Evolutionary conservation across 1,284 basidiomycete genomes (phyloP).

Genomic region (Rhodotorula sp.): DNA sequence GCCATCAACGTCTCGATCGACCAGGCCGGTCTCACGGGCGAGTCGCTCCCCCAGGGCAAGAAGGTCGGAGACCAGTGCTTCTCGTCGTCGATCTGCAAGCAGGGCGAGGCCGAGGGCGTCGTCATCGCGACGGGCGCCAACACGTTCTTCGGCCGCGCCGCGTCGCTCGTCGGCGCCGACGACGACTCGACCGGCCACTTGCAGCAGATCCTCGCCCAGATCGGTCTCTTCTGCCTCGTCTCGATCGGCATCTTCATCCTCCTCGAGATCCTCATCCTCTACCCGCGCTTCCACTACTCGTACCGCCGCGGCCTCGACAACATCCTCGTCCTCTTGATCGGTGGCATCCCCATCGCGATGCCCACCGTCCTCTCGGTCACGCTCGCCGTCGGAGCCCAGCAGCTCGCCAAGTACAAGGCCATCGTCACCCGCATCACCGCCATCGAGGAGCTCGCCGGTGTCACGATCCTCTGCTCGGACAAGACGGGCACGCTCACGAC

Average conservation of each 20-base stretch:
- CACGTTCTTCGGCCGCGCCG: conserved; percentile 58
- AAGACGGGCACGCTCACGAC: conserved; percentile 97
- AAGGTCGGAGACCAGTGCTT: conserved; percentile 92
- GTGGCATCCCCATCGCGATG: conserved; percentile 99
- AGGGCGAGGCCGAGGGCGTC: conserved; percentile 94
- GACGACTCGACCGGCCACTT: conserved; percentile 95
- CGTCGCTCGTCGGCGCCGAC: conserved; percentile 90
- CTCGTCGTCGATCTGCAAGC: conserved; percentile 94
- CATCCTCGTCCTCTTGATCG: conserved; percentile 94
- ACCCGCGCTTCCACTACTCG: conserved; percentile 60
- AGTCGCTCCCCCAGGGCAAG: conserved; percentile 88
- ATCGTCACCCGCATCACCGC: conserved; percentile 98
- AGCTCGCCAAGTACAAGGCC: conserved; percentile 97
- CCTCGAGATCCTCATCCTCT: conserved; percentile 78
- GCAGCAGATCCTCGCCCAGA: conserved; percentile 94
- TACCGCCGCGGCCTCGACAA: conserved; percentile 95
- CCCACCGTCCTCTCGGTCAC: conserved; percentile 94
- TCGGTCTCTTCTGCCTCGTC: conserved; percentile 91
- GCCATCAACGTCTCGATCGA: conserved; percentile 92
- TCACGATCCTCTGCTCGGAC: conserved; percentile 95
- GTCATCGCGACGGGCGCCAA: conserved; percentile 92
- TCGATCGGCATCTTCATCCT: conserved; percentile 60
- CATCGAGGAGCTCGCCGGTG: conserved; percentile 94
- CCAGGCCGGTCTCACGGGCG: conserved; percentile 93
- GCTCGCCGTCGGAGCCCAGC: conserved; percentile 94